Evolutionary conservation across 2,329 filamentous ascomycete genomes (phyloP).

Genomic region (Huntiella moniliformis): DNA sequence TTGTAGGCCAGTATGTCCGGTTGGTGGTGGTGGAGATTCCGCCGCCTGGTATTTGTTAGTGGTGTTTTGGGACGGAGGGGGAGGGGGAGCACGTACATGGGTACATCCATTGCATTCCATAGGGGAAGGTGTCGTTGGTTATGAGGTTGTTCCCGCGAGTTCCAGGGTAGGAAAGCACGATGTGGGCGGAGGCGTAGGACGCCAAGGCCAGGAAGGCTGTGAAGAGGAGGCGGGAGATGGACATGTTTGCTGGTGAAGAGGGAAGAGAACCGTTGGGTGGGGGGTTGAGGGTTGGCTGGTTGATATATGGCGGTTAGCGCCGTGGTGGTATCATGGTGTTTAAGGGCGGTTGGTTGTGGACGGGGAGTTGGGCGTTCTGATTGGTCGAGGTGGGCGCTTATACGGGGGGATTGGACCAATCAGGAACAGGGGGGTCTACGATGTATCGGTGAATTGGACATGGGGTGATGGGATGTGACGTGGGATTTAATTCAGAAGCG

Average conservation of each 20-base stretch:
- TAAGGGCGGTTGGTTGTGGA: too few species aligned
- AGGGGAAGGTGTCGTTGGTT: slow-evolving; percentile 61
- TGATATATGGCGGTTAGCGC: background rate
- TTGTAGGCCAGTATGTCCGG: slow-evolving; percentile 78
- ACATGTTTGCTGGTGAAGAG: slow-evolving; percentile 21
- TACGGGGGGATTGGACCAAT: too few species aligned
- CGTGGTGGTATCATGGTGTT: too few species aligned
- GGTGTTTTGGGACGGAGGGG: slow-evolving; percentile 1
- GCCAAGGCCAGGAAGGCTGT: slow-evolving; percentile 27
- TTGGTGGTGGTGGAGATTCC: slow-evolving; percentile 62
- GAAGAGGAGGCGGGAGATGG: slow-evolving; percentile 25
- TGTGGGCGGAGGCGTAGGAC: slow-evolving; percentile 45
- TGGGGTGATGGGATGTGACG: too few species aligned
- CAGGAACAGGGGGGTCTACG: too few species aligned
- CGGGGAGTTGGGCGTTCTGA: too few species aligned
- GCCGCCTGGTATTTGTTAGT: slow-evolving; percentile 41
- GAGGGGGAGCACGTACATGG: slow-evolving; percentile 49
- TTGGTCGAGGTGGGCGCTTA: too few species aligned
- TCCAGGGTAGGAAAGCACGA: slow-evolving; percentile 69
- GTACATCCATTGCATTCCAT: slow-evolving; percentile 90
- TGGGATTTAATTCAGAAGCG: too few species aligned
- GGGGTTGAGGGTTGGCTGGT: background rate
- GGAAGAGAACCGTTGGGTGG: slow-evolving; percentile 1
- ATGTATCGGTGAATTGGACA: too few species aligned
- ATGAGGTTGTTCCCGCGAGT: slow-evolving; percentile 76